phyloP scores from a whole-genome alignment of 2,329 filamentous ascomycete genomes.

The Cladobotryum protrusum region DNA sequence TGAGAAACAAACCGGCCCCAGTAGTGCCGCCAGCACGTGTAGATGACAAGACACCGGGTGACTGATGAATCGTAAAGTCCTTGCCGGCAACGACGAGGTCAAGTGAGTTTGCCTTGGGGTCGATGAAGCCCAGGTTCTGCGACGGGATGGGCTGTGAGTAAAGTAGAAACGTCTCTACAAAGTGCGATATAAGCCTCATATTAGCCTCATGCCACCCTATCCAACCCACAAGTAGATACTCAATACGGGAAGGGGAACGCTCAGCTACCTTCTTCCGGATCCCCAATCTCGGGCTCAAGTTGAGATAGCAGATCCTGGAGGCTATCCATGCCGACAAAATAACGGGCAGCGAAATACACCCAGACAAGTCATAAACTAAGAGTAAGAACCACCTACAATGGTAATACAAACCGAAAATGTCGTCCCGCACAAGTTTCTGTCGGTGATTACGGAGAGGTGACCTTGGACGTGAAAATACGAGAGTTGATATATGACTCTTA shows the following conservation, averaged over 20 bases:
- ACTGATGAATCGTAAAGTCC: constrained; percentile 76
- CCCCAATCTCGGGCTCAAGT: constrained; percentile 40
- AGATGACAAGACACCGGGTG: constrained; percentile 73
- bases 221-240: neutral
- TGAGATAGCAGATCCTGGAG: constrained; percentile 19
- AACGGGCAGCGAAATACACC: no score
- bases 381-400: neutral
- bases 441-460: no score
- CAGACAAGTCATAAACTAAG: no score
- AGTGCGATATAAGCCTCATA: no score
- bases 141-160: constrained; percentile 72
- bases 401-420: no score
- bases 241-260: neutral
- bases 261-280: constrained; percentile 42
- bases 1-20: constrained; percentile 38
- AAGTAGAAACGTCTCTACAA: constrained; percentile 75
- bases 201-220: no score
- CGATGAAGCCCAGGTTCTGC: constrained; percentile 77
- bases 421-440: no score
- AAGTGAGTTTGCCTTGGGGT: constrained; percentile 59
- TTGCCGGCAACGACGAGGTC: constrained; percentile 61
- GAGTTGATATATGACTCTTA: no score
- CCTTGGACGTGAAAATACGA: no score
- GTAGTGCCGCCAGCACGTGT: constrained; percentile 57
- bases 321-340: neutral